Evolutionary conservation across 106 monocot species (phyloP).

Genomic region (Narthecium ossifragum): DNA sequence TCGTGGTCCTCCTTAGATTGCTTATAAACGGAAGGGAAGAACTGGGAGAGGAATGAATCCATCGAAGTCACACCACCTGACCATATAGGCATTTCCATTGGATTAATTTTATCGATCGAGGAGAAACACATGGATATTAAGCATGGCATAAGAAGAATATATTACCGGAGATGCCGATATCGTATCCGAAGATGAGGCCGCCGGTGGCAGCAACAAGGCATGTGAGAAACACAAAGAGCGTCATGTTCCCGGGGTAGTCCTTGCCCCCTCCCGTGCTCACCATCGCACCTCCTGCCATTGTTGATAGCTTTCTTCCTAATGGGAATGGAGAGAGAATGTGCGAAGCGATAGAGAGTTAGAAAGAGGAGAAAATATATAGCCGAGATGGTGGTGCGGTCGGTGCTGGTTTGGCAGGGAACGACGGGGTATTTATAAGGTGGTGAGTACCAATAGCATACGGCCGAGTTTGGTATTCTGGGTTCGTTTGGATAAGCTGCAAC

Average conservation of each 20-base stretch:
- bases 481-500: too few relatives aligned
- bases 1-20: background rate
- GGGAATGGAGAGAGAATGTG: background rate
- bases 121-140: background rate
- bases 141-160: background rate
- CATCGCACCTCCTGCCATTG: constrained; percentile 16
- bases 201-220: constrained; percentile 21
- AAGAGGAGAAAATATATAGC: background rate
- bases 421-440: too few relatives aligned
- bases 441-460: too few relatives aligned
- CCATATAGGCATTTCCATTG: background rate
- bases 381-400: background rate
- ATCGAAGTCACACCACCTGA: constrained; percentile 7
- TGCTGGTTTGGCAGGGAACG: too few relatives aligned
- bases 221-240: constrained; percentile 15
- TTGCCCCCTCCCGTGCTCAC: background rate
- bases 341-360: too few relatives aligned
- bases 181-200: constrained; percentile 23
- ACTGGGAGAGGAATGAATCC: constrained; percentile 1
- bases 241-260: constrained; percentile 18
- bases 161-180: constrained; percentile 20
- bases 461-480: too few relatives aligned
- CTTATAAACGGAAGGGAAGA: constrained; percentile 3
- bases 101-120: background rate
- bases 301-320: background rate